These are phyloP conservation scores for Exophiala oligosperma DNA, from an alignment of 2,329 filamentous ascomycete species.

Conservation along the genomic window DNA sequence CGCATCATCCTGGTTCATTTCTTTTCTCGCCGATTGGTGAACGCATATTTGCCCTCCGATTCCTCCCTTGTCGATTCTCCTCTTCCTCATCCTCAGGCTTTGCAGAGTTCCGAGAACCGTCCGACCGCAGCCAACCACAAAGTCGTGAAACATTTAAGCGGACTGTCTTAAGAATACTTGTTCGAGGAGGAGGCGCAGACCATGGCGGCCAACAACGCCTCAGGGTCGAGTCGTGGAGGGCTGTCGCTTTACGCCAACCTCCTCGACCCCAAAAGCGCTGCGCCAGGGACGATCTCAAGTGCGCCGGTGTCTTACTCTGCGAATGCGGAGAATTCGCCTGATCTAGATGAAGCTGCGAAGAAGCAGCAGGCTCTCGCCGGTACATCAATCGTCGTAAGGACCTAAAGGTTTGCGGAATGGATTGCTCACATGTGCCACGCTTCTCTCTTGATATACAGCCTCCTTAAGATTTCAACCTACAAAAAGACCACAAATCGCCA, in stretches of 20 bases:
- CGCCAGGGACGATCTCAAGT: conserved; percentile 69
- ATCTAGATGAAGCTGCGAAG: conserved; percentile 57
- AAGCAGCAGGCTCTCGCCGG: conserved; percentile 65
- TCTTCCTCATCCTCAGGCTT: not conserved
- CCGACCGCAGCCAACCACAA: not conserved
- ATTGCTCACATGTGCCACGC: conserved; percentile 49
- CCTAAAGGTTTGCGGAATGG: conserved; percentile 33
- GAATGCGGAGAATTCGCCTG: conserved; percentile 47
- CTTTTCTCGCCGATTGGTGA: not conserved
- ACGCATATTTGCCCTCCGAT: not conserved
- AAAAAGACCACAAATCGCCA: conserved; percentile 68
- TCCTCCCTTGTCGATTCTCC: not conserved
- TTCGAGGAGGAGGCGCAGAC: not conserved
- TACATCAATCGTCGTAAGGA: conserved; percentile 48
- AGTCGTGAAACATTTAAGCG: not conserved
- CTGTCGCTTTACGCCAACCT: conserved; percentile 80
- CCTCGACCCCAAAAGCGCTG: conserved; percentile 56
- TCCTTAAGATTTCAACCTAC: conserved; percentile 85
- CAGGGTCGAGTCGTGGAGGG: conserved; percentile 22
- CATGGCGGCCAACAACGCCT: conserved; percentile 21
- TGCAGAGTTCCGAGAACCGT: not conserved
- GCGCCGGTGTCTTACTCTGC: conserved; percentile 72
- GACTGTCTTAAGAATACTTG: not conserved
- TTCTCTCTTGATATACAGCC: conserved; percentile 43
- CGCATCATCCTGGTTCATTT: not conserved